phyloP scores from a whole-genome alignment of 1,284 basidiomycete species.

The Rugosomyces carneus region DNA sequence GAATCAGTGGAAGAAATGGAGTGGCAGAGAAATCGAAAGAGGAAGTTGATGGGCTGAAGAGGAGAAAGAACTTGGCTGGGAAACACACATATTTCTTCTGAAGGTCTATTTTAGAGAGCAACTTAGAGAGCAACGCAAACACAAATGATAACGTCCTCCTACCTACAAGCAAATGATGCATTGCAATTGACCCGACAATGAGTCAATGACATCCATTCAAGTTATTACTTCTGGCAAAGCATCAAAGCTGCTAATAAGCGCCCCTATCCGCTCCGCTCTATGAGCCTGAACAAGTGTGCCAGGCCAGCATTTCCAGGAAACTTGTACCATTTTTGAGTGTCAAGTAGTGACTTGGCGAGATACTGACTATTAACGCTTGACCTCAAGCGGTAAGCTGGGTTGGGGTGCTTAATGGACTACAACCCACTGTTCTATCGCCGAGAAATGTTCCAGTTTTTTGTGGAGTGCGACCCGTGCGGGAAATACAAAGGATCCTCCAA shows the following conservation, averaged over 20 bases:
- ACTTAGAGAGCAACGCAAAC: slow-evolving; percentile 32
- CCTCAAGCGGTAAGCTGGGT: not conserved
- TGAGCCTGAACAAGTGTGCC: slow-evolving; percentile 27
- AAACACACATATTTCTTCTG: too few relatives aligned
- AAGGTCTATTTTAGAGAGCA: too few relatives aligned
- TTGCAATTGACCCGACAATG: slow-evolving; percentile 34
- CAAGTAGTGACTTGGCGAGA: slow-evolving; percentile 32
- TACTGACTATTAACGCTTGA: slow-evolving; percentile 28
- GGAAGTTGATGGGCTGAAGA: too few relatives aligned
- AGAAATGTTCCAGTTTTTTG: too few relatives aligned
- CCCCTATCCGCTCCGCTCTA: slow-evolving; percentile 30
- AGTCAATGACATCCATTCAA: slow-evolving; percentile 26
- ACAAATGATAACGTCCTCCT: slow-evolving; percentile 31
- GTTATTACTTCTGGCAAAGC: slow-evolving; percentile 24
- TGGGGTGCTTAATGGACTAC: too few relatives aligned
- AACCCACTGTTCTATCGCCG: too few relatives aligned
- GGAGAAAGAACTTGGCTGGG: too few relatives aligned
- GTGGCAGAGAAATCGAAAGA: too few relatives aligned
- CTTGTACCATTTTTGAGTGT: slow-evolving; percentile 33
- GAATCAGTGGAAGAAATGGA: too few relatives aligned
- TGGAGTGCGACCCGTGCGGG: too few relatives aligned
- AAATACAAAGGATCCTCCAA: too few relatives aligned
- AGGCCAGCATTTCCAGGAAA: slow-evolving; percentile 26
- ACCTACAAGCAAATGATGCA: slow-evolving; percentile 29
- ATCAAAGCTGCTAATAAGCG: slow-evolving; percentile 24